Evolutionary conservation across 1,284 basidiomycete species (phyloP), one percentile per base, ranked within the genome.

Genomic region (Ganoderma resinaceum): DNA sequence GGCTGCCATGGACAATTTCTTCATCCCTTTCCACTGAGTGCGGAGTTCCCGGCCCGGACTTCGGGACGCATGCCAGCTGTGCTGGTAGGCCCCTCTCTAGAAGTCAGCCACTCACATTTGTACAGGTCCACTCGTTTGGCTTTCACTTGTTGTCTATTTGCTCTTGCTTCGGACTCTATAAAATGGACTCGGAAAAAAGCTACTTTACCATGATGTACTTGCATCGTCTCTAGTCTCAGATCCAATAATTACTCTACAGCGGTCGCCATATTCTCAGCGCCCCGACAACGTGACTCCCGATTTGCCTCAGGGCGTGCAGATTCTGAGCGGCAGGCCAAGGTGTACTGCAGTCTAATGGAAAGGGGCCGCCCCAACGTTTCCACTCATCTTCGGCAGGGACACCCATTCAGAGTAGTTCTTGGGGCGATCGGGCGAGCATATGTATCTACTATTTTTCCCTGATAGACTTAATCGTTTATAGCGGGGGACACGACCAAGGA

Each of bases 1-100:
- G n/a, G 58, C 37, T n/a, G 4, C 58, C 11, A 26, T 60, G 37
- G 58, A 60, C 58, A n/a, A 26, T 12, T 60, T 60, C 5, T 60
- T 60, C 58, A 60, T 60, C 58, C 58, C 58, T 29, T 60, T 60
- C 58, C 37, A 38, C n/a, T 60, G 37, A 60, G 23, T 29, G 29
- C 31, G 29, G 16, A 20, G 40, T 29, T 14, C 26, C 49, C 49
- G 49, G 26, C 5, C 29, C 29, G 23, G 12, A 12, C 14, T 38
- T 37, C 4, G 20, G 31, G 35, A 23, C 43, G 1, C 46, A 12
- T 26, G 11, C 46, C 11, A 49, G 46, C 46, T 49, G 46, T 26
- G 46, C 46, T 49, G 46, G 46, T 26, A 4, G 3, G 20, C 2
- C 23, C 46, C 12, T 12, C n/a, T 14, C 12, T 14, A 9, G 3